Conservation (phyloP, 2,329 filamentous ascomycete genomes). For the Stagonosporopsis chrysanthemi region DNA sequence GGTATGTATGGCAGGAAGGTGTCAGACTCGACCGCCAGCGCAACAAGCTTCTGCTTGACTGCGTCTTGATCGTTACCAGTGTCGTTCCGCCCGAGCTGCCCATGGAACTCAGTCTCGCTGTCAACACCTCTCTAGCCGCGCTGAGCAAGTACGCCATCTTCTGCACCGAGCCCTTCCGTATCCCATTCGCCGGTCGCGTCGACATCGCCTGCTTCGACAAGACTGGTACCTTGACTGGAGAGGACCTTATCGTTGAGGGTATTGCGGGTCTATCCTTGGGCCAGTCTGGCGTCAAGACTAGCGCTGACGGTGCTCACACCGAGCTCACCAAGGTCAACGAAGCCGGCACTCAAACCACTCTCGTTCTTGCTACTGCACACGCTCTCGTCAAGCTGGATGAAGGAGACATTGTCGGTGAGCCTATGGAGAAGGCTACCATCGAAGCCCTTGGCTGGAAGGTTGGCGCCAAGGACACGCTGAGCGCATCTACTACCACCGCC, state of each 20-base stretch:
- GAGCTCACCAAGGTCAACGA: slow-evolving; percentile 75
- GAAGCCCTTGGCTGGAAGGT: slow-evolving; percentile 89
- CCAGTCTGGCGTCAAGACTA: slow-evolving; percentile 69
- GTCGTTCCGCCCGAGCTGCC: slow-evolving; percentile 98
- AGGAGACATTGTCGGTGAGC: slow-evolving; percentile 95
- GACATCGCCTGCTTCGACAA: slow-evolving; percentile 99
- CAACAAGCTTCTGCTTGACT: slow-evolving; percentile 96
- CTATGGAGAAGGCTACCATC: slow-evolving; percentile 98
- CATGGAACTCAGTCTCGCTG: slow-evolving; percentile 96
- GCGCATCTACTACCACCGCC: slow-evolving; percentile 66
- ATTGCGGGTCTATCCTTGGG: slow-evolving; percentile 87
- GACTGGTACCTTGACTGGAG: slow-evolving; percentile 94
- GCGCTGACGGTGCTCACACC: slow-evolving; percentile 83
- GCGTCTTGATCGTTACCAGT: slow-evolving; percentile 95
- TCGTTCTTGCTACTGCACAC: slow-evolving; percentile 94
- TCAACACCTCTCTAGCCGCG: slow-evolving; percentile 95
- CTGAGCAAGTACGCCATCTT: slow-evolving; percentile 96
- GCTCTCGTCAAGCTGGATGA: slow-evolving; percentile 96
- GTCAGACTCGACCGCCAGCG: slow-evolving; percentile 93
- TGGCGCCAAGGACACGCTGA: slow-evolving; percentile 86
- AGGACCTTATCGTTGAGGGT: slow-evolving; percentile 95
- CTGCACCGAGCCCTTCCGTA: slow-evolving; percentile 98
- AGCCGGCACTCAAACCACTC: slow-evolving; percentile 80
- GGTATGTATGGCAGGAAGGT: slow-evolving; percentile 99
- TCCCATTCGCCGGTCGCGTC: slow-evolving; percentile 92